Conservation (phyloP, 352 stramenopile genomes). For the Globisporangium solare region DNA sequence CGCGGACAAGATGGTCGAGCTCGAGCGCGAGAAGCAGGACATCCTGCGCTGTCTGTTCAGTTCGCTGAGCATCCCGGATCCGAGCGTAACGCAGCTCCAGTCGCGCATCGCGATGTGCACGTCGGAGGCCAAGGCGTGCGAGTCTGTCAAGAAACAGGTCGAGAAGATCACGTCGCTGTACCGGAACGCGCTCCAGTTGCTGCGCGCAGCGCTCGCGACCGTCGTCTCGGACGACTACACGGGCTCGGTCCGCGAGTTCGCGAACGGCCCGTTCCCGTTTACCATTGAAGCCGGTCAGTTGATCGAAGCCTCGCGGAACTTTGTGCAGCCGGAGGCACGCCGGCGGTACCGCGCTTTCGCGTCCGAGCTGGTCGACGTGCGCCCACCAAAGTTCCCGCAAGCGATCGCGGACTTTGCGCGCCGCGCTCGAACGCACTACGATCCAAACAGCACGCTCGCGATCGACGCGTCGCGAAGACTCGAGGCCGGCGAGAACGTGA, state of each 20-base stretch:
- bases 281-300: constrained; percentile 68
- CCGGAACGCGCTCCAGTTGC: constrained; percentile 54
- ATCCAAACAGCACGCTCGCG: constrained; percentile 47
- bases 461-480: constrained; percentile 58
- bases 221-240: constrained; percentile 67
- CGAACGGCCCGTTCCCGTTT: constrained; percentile 53
- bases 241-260: constrained; percentile 63
- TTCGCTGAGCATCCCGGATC: constrained; percentile 41
- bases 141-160: constrained; percentile 70
- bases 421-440: constrained; percentile 41
- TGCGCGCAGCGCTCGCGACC: constrained; percentile 57
- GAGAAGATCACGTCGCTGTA: constrained; percentile 50
- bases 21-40: constrained; percentile 61
- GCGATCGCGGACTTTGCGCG: constrained; percentile 56
- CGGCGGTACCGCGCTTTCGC: constrained; percentile 61
- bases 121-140: constrained; percentile 62
- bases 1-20: constrained; percentile 29
- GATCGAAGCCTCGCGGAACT: constrained; percentile 49
- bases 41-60: constrained; percentile 41
- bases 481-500: constrained; percentile 59
- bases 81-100: constrained; percentile 41
- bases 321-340: constrained; percentile 66
- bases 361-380: constrained; percentile 36
- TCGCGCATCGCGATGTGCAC: constrained; percentile 73
- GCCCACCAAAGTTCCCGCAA: constrained; percentile 60